These are phyloP conservation scores for Psilocybe sp. DNA, from an alignment of 768 basidiomycete species.

Conservation along the genomic window DNA sequence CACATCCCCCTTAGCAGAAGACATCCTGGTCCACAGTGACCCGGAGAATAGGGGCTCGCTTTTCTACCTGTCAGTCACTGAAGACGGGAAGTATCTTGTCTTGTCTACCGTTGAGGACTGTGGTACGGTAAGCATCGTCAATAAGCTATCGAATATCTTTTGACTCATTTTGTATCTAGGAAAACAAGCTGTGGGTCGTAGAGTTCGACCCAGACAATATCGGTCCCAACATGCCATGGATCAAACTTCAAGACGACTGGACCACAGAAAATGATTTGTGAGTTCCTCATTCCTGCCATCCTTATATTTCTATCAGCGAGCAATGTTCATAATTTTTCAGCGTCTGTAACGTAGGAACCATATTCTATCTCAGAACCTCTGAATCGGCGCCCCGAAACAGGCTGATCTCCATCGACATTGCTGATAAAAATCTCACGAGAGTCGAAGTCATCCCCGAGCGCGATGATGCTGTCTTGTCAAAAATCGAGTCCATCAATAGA, in stretches of 20 bases:
- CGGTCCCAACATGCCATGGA: conserved; percentile 66
- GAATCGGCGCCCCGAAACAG: conserved; percentile 64
- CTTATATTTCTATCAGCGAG: background rate
- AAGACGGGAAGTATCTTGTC: conserved; percentile 65
- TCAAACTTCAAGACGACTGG: conserved; percentile 67
- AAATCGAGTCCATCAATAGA: conserved; percentile 42
- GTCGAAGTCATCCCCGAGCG: conserved; percentile 66
- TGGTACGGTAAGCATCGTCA: conserved; percentile 44
- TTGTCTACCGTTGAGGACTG: conserved; percentile 58
- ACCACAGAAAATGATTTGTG: conserved; percentile 66
- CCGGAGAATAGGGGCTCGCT: conserved; percentile 62
- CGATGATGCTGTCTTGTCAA: conserved; percentile 52
- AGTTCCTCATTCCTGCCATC: conserved; percentile 19
- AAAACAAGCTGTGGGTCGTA: conserved; percentile 73
- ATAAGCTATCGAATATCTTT: background rate
- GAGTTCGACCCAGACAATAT: conserved; percentile 60
- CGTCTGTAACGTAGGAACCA: conserved; percentile 59
- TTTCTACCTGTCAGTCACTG: conserved; percentile 54
- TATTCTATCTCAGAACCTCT: conserved; percentile 66
- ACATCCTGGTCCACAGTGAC: conserved; percentile 66
- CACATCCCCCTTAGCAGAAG: conserved; percentile 45
- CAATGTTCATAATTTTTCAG: conserved; percentile 30
- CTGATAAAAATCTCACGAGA: conserved; percentile 42
- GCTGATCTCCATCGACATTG: conserved; percentile 61
- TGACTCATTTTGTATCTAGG: conserved; percentile 34